Base-by-base conservation (phyloP, 2,329 filamentous ascomycete genomes). In the Karstenula rhodostoma region DNA sequence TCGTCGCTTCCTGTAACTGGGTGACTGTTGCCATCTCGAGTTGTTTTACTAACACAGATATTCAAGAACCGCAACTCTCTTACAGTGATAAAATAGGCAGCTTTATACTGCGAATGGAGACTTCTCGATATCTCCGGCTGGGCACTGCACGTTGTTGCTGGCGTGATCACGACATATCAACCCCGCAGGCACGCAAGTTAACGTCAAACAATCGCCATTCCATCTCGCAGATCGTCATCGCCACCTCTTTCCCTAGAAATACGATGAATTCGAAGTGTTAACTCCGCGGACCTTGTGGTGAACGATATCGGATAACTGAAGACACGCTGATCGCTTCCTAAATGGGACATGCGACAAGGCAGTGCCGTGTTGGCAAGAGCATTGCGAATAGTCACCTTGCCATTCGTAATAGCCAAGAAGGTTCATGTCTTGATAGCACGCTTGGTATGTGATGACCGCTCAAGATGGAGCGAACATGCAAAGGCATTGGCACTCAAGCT, bases 111-210 rank as follows among this genome's bases (percentile, higher is more conserved):
- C 53, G 4, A 37, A n/a, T 42, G 25, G 35, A 49, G 35, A 51
- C 40, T 25, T 25, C 12, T 10, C 23, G 1, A 23, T 40, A 33
- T 32, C 12, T n/a, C 22, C 23, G 42, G 46, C 25, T 37, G n/a
- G 32, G 32, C 49, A 52, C 49, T 52, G 35, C 33, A 55, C 35
- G n/a, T 55, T 17, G 13, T 13, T 22, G 23, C 51, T 54, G 53
- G 40, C 7, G 51, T 32, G 57, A 71, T 59, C 69, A 70, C 67
- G 69, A 71, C 69, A 71, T 71, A 35, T 32, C 29, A 47, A 69
- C 67, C 68, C 68, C 65, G 67, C 66, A 65, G 59, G 61, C 63
- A 66, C 67, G 67, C 67, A 67, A 71, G 55, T 56, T 62, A 55
- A 47, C 58, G 43, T 49, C 61, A 59, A 58, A 61, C 55, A 29